phyloP scores from a whole-genome alignment of 192 early-diverging fungal genomes.

The Coemansia sp. region DNA sequence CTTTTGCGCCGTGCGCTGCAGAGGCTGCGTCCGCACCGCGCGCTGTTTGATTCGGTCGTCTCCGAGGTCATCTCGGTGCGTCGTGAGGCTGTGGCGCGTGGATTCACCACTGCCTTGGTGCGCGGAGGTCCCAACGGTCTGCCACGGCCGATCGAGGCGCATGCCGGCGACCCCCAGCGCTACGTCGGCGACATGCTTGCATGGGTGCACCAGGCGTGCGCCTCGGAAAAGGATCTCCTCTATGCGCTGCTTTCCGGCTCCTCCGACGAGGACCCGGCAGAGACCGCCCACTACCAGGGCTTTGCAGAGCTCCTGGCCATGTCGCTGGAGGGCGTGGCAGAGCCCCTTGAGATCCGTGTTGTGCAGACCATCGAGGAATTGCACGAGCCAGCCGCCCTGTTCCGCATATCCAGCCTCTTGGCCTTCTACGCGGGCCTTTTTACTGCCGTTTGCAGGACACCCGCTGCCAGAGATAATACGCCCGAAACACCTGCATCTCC shows the following conservation, averaged over 20 bases:
- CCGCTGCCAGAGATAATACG: too few species aligned
- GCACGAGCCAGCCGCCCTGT: slow-evolving; percentile 9
- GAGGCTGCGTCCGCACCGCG: slow-evolving; percentile 14
- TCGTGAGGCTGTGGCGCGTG: slow-evolving; percentile 20
- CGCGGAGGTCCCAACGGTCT: slow-evolving; percentile 13
- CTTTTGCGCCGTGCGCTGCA: slow-evolving; percentile 20
- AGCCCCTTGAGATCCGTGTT: slow-evolving; percentile 40
- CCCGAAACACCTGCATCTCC: too few species aligned
- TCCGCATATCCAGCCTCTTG: slow-evolving; percentile 24
- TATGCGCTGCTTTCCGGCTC: slow-evolving; percentile 44
- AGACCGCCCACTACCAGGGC: not conserved
- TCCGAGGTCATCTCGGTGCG: slow-evolving; percentile 15
- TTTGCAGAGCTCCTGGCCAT: slow-evolving; percentile 6
- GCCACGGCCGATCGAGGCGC: slow-evolving; percentile 85
- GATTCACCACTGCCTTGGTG: slow-evolving; percentile 27
- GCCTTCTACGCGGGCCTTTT: slow-evolving; percentile 29
- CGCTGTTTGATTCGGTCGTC: slow-evolving; percentile 19
- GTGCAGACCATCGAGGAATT: slow-evolving; percentile 21
- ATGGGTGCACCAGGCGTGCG: slow-evolving; percentile 91
- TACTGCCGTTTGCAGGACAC: slow-evolving; percentile 2
- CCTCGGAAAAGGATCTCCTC: slow-evolving; percentile 83
- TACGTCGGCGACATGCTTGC: slow-evolving; percentile 97
- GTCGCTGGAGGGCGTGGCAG: slow-evolving; percentile 21
- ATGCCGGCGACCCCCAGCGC: slow-evolving; percentile 85
- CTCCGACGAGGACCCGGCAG: not conserved